These are phyloP conservation scores for Metschnikowia drakensbergensis DNA, from an alignment of 805 yeast species.

Conservation along the genomic window DNA sequence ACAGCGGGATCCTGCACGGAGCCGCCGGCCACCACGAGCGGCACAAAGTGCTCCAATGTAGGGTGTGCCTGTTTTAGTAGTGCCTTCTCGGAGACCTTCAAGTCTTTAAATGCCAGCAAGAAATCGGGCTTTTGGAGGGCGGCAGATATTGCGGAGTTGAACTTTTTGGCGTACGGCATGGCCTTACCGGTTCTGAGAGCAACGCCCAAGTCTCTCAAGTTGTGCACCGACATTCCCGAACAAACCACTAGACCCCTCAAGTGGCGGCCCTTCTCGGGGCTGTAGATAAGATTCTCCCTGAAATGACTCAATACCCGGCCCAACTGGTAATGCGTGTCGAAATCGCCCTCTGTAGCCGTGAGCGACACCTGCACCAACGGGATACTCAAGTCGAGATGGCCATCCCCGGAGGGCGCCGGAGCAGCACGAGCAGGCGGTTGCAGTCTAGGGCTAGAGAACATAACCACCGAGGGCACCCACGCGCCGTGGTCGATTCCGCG, in stretches of 20 bases:
- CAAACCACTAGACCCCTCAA: constrained; percentile 47
- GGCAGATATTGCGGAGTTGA: constrained; percentile 42
- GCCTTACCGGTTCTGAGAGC: constrained; percentile 13
- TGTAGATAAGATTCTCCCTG: constrained; percentile 41
- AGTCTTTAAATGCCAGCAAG: constrained; percentile 33
- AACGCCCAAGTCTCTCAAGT: constrained; percentile 51
- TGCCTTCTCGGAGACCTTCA: constrained; percentile 27
- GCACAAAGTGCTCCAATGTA: constrained; percentile 70
- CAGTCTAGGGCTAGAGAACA: constrained; percentile 41
- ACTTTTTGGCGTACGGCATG: constrained; percentile 50
- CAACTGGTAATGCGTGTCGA: constrained; percentile 45
- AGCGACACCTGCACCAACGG: constrained; percentile 52
- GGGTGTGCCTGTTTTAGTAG: constrained; percentile 61
- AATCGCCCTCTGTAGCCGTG: constrained; percentile 35
- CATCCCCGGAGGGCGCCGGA: background rate
- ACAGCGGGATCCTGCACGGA: constrained; percentile 21
- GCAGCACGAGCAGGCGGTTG: background rate
- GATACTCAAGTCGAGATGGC: constrained; percentile 38
- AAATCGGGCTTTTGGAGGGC: constrained; percentile 35
- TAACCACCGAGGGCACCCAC: constrained; percentile 77
- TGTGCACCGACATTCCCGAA: constrained; percentile 82
- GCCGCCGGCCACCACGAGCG: constrained; percentile 59
- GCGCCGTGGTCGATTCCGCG: constrained; percentile 81
- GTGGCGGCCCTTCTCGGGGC: constrained; percentile 20
- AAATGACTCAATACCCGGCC: constrained; percentile 54